Base-by-base conservation (phyloP, 1,284 basidiomycete species). In the Tylopilus sp. region DNA sequence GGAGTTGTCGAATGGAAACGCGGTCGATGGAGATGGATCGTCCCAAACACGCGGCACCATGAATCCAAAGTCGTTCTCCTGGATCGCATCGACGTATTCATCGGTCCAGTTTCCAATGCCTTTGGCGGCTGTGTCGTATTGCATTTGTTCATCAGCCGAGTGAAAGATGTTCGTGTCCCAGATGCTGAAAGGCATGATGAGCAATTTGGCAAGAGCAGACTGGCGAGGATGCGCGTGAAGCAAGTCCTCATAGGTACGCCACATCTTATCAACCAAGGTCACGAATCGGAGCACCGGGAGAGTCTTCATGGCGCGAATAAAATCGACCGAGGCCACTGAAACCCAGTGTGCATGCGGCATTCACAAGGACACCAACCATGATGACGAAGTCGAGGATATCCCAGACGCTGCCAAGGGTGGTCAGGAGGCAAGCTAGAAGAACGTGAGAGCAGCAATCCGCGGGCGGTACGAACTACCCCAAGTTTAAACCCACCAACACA, bases 171-270 rank as follows among this genome's bases (percentile, higher is more conserved):
- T 97, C 51, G 94, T 80, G 6, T 93, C 96, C 95, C 96, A 98
- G 1, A 97, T 86, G 4, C 96, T 95, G 64, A 94, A 98, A 0
- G 96, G 96, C 55, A 99, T 91, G 78, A 98, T 87, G 72, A 97
- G 94, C 42, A 98, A 77, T 45, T 96, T 82, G 40, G 95, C 92
- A n/a, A 99, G 81, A 44, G 97, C 69, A 0, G 88, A 0, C 96
- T 96, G 59, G 97, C 93, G 46, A 97, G 58, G 54, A 99, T 95
- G 59, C 92, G 86, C 89, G 50, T 97, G 86, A 63, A 97, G 86
- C 45, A 97, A 77, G n/a, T 85, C 85, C 63, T 96, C 84, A 68
- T 98, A 95, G 0, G 95, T 95, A 46, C 84, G 82, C 5, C 96
- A 82, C 82, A 97, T 89, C 55, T 79, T 82, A 45, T 87, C 82